phyloP scores from a whole-genome alignment of 768 basidiomycete genomes.

The Lentinula aciculospora region DNA sequence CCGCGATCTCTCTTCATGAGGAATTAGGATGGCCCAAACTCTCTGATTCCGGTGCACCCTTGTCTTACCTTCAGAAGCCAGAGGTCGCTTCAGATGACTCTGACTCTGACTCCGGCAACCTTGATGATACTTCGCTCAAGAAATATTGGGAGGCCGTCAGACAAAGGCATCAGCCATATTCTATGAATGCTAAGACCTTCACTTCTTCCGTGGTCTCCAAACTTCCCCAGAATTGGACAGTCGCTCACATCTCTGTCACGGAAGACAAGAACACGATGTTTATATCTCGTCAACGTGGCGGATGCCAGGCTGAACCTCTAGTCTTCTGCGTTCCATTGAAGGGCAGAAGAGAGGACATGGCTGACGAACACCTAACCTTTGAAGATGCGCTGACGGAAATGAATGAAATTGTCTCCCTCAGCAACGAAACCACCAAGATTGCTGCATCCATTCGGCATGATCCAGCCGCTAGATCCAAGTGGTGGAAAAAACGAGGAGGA shows the following conservation, averaged over 20 bases:
- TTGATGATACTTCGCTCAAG: slow-evolving; percentile 31
- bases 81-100: slow-evolving; percentile 16
- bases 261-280: slow-evolving; percentile 82
- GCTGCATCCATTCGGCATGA: slow-evolving; percentile 73
- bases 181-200: slow-evolving; percentile 34
- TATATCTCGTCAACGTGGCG: slow-evolving; percentile 69
- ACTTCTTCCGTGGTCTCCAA: slow-evolving; percentile 32
- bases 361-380: slow-evolving; percentile 68
- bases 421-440: slow-evolving; percentile 68
- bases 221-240: slow-evolving; percentile 77
- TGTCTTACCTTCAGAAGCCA: slow-evolving; percentile 21
- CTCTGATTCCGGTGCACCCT: slow-evolving; percentile 34
- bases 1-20: slow-evolving; percentile 34
- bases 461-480: slow-evolving; percentile 56
- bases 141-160: slow-evolving; percentile 61
- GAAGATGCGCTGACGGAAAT: slow-evolving; percentile 72
- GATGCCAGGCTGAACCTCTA: slow-evolving; percentile 43
- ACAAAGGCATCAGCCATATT: slow-evolving; percentile 45
- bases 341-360: slow-evolving; percentile 64
- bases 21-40: slow-evolving; percentile 75
- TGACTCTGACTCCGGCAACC: slow-evolving; percentile 32
- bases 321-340: slow-evolving; percentile 89
- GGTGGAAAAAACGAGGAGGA: slow-evolving; percentile 81
- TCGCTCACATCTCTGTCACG: slow-evolving; percentile 78
- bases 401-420: slow-evolving; percentile 70